Evolutionary conservation across 805 yeast genomes (phyloP), one percentile per base, ranked within the genome.

Genomic region (Candida xyloterini): DNA sequence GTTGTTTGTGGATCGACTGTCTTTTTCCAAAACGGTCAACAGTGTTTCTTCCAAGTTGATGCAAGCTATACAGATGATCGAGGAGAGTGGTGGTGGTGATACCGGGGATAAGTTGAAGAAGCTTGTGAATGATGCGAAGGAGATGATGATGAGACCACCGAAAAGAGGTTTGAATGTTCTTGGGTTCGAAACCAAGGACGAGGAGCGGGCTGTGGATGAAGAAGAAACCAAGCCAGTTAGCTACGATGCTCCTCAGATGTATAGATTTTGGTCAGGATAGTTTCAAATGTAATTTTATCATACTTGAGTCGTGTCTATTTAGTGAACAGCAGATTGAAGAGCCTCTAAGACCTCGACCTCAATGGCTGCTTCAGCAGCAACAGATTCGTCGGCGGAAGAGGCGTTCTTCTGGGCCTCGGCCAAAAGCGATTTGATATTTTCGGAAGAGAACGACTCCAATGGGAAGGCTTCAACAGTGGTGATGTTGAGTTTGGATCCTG

Each of bases 331-430:
- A 56, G 82, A 78, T 66, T 85, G 84, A 65, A 91, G 76, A 57
- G 96, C 93, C 79, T 91, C 96, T 65, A 93, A 80, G 42, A 93
- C 96, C 73, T 93, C 97, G 62, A 91, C 75, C 76, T 91, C 93
- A 63, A 93, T 87, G 66, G 82, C 80, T 59, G 98, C 98, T 73
- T 86, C 95, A 52, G 96, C 95, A 56, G 95, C 93, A 51, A 79
- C 85, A 43, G 76, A 78, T 71, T 86, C 96, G 56, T 86, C 97
- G 35, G 91, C 68, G 46, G 95, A 83, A 46, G 82, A 59, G 30
- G 81, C 79, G 68, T 89, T 86, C 81, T 88, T 89, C 71, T 86
- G 95, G 46, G 99, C 98, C 67, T 91, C 97, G 45, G 91, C 78
- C 60, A 89, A 76, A 65, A 86, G 80, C 44, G 79, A 59, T 74